phyloP scores from a whole-genome alignment of 768 basidiomycete genomes.

The Dentipellis fragilis region DNA sequence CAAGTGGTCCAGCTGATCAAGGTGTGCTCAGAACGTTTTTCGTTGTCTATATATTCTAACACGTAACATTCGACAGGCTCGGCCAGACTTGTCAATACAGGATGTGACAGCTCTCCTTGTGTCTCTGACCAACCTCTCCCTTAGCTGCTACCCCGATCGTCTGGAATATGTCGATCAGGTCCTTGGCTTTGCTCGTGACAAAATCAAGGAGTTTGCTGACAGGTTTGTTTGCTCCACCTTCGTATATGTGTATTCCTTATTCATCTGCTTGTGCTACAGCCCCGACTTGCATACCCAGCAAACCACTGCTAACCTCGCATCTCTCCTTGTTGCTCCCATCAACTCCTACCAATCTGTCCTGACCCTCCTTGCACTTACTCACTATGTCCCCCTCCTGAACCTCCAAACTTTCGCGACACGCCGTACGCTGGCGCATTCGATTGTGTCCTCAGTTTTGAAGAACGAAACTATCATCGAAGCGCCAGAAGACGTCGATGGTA shows the following conservation, averaged over 20 bases:
- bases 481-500: conserved; percentile 89
- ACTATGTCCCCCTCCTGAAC: conserved; percentile 73
- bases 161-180: conserved; percentile 97
- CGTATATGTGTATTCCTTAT: background rate
- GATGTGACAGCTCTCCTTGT: conserved; percentile 95
- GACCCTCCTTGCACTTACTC: conserved; percentile 91
- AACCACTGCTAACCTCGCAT: conserved; percentile 84
- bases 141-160: conserved; percentile 95
- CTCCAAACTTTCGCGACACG: conserved; percentile 87
- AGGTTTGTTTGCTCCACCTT: conserved; percentile 36
- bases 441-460: conserved; percentile 90
- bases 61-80: conserved; percentile 45
- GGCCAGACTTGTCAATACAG: conserved; percentile 94
- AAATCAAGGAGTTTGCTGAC: conserved; percentile 75
- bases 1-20: conserved; percentile 98
- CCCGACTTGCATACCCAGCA: conserved; percentile 82
- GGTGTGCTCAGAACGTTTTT: conserved; percentile 30
- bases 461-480: conserved; percentile 94
- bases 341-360: conserved; percentile 95
- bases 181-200: conserved; percentile 77
- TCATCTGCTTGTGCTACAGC: conserved; percentile 27
- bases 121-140: conserved; percentile 86
- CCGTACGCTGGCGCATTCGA: conserved; percentile 86
- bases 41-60: background rate
- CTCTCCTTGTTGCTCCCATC: conserved; percentile 87